Evolutionary conservation across 495 filamentous ascomycete species (phyloP).

Genomic region (Cercophora scortea): DNA sequence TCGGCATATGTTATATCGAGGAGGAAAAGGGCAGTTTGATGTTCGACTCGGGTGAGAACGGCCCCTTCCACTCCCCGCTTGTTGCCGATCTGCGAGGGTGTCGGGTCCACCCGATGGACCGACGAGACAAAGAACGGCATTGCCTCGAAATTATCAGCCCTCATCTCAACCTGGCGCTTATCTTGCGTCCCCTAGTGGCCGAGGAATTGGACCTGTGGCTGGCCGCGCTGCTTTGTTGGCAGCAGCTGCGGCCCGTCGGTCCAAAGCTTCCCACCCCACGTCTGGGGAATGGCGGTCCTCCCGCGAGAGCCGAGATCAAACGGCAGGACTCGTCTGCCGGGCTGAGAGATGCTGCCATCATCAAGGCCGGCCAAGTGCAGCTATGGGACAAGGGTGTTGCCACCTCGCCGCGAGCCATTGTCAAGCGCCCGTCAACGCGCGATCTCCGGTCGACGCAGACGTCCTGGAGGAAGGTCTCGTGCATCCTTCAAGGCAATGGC

Average conservation of each 20-base stretch:
- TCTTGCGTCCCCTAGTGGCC: constrained; percentile 63
- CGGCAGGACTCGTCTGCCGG: constrained; percentile 54
- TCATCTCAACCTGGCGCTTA: constrained; percentile 59
- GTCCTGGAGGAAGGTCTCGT: constrained; percentile 80
- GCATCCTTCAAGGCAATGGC: constrained; percentile 91
- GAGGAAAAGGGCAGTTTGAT: constrained; percentile 57
- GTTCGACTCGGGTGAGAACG: constrained; percentile 48
- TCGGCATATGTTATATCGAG: constrained; percentile 58
- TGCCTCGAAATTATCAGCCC: constrained; percentile 75
- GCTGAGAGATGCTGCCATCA: constrained; percentile 75
- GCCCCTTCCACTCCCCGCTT: constrained; percentile 40
- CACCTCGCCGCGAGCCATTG: constrained; percentile 45
- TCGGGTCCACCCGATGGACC: constrained; percentile 61
- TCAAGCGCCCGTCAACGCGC: constrained; percentile 39
- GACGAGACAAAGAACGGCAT: constrained; percentile 54
- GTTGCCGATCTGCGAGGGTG: constrained; percentile 85
- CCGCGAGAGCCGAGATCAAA: constrained; percentile 51
- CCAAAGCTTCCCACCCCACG: constrained; percentile 21
- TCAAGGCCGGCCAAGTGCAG: constrained; percentile 93
- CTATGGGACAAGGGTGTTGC: constrained; percentile 70
- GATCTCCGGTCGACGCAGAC: constrained; percentile 31
- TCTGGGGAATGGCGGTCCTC: constrained; percentile 11
- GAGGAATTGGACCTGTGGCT: constrained; percentile 87
- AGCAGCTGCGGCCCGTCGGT: constrained; percentile 62
- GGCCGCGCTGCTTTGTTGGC: constrained; percentile 89